phyloP scores from a whole-genome alignment of 345 rosid genomes.

The Cardiospermum halicacabum region DNA sequence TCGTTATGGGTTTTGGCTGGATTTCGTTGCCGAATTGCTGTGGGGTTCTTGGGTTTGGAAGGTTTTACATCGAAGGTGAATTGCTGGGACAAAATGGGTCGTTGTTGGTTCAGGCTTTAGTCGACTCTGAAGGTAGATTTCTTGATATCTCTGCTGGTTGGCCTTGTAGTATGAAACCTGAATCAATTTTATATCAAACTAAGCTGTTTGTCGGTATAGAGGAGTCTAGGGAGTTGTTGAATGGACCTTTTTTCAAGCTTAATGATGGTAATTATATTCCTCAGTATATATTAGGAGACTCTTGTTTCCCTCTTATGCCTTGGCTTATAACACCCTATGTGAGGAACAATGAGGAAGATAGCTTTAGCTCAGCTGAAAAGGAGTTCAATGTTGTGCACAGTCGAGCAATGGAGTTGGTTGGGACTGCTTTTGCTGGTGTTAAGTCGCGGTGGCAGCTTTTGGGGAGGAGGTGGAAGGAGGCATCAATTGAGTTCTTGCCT shows the following conservation, averaged over 20 bases:
- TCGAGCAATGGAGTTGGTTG: constrained; percentile 40
- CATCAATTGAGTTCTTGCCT: constrained; percentile 48
- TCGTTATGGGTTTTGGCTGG: constrained; percentile 50
- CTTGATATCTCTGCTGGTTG: constrained; percentile 80
- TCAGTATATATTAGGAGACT: constrained; percentile 58
- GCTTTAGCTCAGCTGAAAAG: constrained; percentile 31
- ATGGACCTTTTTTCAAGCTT: constrained; percentile 38
- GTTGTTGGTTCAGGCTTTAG: constrained; percentile 70
- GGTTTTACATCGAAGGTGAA: constrained; percentile 45
- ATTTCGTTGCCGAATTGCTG: constrained; percentile 65
- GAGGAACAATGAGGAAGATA: constrained; percentile 33
- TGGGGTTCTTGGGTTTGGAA: constrained; percentile 62
- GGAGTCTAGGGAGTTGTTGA: constrained; percentile 40
- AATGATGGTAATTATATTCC: constrained; percentile 44
- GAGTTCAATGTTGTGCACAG: constrained; percentile 52
- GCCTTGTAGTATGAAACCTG: constrained; percentile 51
- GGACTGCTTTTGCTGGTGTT: constrained; percentile 42
- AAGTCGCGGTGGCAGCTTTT: constrained; percentile 62
- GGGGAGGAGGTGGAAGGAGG: constrained; percentile 58
- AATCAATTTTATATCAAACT: constrained; percentile 41
- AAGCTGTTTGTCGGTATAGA: constrained; percentile 41
- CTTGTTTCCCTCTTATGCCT: constrained; percentile 59
- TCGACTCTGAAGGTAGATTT: constrained; percentile 64
- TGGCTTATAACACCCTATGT: constrained; percentile 75
- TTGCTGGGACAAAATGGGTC: constrained; percentile 42